phyloP scores from a whole-genome alignment of 495 filamentous ascomycete genomes.

The Talaromyces stipitatus region DNA sequence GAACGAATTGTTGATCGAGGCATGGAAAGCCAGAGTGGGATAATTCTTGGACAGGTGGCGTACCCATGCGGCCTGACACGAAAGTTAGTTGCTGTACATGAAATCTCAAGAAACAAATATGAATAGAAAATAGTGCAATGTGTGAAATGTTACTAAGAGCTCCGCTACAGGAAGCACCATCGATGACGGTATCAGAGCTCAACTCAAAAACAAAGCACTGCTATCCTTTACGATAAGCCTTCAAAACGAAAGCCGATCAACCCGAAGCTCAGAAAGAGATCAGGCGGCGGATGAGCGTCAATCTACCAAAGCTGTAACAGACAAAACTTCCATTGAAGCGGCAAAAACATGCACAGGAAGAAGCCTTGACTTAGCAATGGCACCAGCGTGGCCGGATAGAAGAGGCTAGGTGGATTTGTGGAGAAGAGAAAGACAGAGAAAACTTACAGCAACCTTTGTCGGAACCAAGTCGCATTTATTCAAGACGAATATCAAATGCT shows the following conservation, averaged over 20 bases:
- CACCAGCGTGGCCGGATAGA: slow-evolving; percentile 21
- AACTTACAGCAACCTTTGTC: slow-evolving; percentile 86
- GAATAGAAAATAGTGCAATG: slow-evolving; percentile 38
- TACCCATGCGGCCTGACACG: slow-evolving; percentile 74
- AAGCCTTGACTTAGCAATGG: slow-evolving; percentile 95
- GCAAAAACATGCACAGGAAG: slow-evolving; percentile 45
- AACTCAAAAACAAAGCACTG: slow-evolving; percentile 82
- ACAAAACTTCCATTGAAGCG: slow-evolving; percentile 60
- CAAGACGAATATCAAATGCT: slow-evolving; percentile 84
- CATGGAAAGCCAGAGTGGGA: slow-evolving; percentile 89
- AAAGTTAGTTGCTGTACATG: slow-evolving; percentile 32
- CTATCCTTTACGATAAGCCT: slow-evolving; percentile 45
- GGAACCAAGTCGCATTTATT: slow-evolving; percentile 98
- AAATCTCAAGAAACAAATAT: not conserved
- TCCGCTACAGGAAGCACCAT: slow-evolving; percentile 48
- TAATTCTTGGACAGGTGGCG: slow-evolving; percentile 72
- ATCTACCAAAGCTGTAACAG: slow-evolving; percentile 99
- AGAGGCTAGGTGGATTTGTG: too few relatives aligned
- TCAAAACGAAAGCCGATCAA: slow-evolving; percentile 81
- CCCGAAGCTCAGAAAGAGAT: slow-evolving; percentile 51
- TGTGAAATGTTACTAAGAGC: slow-evolving; percentile 99
- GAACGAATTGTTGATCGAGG: slow-evolving; percentile 86
- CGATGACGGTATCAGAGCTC: slow-evolving; percentile 54
- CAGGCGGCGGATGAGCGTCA: slow-evolving; percentile 63
- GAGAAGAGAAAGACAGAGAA: slow-evolving; percentile 9